These are phyloP conservation scores for Arachnopeziza araneosa DNA, from an alignment of 2,329 filamentous ascomycete genomes.

Conservation along the genomic window DNA sequence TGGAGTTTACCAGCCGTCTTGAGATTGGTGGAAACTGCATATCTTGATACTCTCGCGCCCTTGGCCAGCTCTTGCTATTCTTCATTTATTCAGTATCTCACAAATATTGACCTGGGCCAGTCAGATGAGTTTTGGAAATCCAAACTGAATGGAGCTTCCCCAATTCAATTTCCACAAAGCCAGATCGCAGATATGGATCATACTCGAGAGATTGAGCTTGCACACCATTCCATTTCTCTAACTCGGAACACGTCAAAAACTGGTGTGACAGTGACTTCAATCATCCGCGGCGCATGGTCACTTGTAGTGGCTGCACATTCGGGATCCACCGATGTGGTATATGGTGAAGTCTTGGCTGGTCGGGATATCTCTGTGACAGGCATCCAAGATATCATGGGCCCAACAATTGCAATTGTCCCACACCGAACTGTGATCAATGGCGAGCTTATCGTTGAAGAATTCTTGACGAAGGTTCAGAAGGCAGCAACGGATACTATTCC, in stretches of 20 bases:
- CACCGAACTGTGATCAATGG: background rate
- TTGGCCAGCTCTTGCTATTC: background rate
- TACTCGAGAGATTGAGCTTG: background rate
- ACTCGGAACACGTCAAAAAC: background rate
- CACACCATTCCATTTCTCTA: background rate
- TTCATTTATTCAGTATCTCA: background rate
- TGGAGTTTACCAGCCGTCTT: conserved; percentile 45
- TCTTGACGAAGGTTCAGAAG: background rate
- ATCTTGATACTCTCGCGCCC: background rate
- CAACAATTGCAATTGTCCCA: background rate
- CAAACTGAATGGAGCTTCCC: background rate
- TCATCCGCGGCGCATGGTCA: background rate
- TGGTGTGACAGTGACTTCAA: background rate
- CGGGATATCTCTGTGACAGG: background rate
- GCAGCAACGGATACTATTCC: conserved; percentile 38
- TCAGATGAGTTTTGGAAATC: background rate
- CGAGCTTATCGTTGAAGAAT: background rate
- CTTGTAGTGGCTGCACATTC: background rate
- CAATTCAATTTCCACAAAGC: background rate
- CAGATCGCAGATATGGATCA: background rate
- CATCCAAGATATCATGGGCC: background rate
- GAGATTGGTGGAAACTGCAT: background rate
- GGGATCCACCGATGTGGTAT: background rate
- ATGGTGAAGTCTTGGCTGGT: background rate
- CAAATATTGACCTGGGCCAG: background rate